Conservation (phyloP, 306 rosid genomes). For the Begonia peltatifolia region DNA sequence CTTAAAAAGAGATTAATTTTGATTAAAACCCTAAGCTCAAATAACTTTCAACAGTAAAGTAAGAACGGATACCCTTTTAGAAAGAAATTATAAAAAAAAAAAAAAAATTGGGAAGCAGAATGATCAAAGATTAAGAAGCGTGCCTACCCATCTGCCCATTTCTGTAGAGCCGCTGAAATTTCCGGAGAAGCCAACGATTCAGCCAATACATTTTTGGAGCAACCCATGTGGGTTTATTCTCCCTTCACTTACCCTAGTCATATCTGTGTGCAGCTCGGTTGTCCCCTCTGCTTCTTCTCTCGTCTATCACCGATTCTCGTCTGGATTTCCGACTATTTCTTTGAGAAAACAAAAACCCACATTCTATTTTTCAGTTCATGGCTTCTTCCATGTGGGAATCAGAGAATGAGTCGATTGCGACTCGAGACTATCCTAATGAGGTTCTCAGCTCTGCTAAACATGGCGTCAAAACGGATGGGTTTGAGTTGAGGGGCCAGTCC, state of each 20-base stretch:
- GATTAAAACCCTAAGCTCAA: too few species aligned
- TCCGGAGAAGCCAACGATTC: constrained; percentile 38
- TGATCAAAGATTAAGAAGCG: constrained; percentile 20
- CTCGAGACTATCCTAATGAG: constrained; percentile 52
- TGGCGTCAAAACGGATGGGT: constrained; percentile 72
- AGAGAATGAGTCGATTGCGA: constrained; percentile 44
- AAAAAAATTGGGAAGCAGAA: neutral
- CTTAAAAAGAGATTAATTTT: too few species aligned
- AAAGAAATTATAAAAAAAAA: too few species aligned
- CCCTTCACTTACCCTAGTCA: constrained; percentile 2
- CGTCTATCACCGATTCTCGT: neutral
- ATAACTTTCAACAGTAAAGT: too few species aligned
- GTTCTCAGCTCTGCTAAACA: constrained; percentile 48
- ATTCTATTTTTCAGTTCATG: constrained; percentile 15
- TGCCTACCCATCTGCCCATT: constrained; percentile 30
- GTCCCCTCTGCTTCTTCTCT: constrained; percentile 10
- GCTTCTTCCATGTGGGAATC: constrained; percentile 85
- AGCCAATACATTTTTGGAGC: constrained; percentile 37
- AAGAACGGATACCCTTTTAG: too few species aligned
- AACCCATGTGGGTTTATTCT: constrained; percentile 53
- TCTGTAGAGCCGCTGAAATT: constrained; percentile 60
- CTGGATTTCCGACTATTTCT: constrained; percentile 8
- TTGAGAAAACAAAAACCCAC: constrained; percentile 10
- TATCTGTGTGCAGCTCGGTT: neutral
- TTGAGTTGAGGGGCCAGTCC: constrained; percentile 66